Conservation (phyloP, 2,329 filamentous ascomycete genomes). For the Paramyrothecium sp. region DNA sequence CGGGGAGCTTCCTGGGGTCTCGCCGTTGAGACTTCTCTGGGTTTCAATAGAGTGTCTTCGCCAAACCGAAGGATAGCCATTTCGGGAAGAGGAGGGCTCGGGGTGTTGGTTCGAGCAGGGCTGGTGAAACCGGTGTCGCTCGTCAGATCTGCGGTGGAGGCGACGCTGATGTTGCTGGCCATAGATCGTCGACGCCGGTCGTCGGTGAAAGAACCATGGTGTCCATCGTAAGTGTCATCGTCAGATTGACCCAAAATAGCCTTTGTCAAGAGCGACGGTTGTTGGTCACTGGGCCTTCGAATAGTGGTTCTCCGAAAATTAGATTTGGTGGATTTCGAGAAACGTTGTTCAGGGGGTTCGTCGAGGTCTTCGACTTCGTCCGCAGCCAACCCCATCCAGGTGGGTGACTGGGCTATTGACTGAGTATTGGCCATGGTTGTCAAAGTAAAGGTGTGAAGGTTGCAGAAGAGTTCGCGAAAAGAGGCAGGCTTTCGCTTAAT, state of each 20-base stretch:
- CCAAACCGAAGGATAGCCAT: conserved; percentile 45
- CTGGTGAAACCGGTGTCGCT: conserved; percentile 91
- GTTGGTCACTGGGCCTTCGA: conserved; percentile 45
- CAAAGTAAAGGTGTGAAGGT: not conserved
- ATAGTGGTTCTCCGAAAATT: conserved; percentile 47
- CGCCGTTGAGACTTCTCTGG: conserved; percentile 28
- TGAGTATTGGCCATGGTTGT: conserved; percentile 23
- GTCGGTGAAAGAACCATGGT: conserved; percentile 31
- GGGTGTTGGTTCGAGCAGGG: conserved; percentile 81
- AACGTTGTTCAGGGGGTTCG: conserved; percentile 73
- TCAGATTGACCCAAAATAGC: conserved; percentile 72
- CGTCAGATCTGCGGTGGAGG: conserved; percentile 88
- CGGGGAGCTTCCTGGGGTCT: conserved; percentile 48
- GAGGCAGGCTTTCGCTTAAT: not conserved
- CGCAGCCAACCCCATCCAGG: conserved; percentile 36
- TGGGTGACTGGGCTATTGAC: conserved; percentile 21
- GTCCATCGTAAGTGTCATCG: conserved; percentile 44
- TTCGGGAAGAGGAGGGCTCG: conserved; percentile 78
- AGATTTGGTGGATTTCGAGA: conserved; percentile 22
- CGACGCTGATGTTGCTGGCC: conserved; percentile 75
- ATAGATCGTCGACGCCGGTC: conserved; percentile 59
- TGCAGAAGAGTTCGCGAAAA: not conserved
- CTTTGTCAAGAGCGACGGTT: conserved; percentile 83
- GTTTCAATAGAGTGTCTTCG: conserved; percentile 22
- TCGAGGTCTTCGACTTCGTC: conserved; percentile 77